Conservation (phyloP, 352 stramenopile species). For the Nothophytophthora sp. region DNA sequence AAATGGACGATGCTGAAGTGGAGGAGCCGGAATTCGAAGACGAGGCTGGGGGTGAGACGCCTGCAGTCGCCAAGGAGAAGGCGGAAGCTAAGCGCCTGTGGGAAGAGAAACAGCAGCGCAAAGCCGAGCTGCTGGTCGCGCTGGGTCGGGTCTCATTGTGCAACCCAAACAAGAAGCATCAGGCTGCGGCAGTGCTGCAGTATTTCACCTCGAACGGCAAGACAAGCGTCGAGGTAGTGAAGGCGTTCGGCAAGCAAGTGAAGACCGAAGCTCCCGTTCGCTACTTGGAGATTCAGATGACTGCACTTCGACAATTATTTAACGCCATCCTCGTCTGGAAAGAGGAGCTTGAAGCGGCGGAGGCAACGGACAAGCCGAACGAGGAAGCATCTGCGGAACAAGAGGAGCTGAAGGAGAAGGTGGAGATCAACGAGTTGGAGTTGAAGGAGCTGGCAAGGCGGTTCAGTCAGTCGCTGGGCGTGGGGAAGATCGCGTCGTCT, state of each 20-base stretch:
- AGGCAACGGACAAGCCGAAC: slow-evolving; percentile 11
- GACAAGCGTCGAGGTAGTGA: slow-evolving; percentile 66
- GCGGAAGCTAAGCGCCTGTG: slow-evolving; percentile 19
- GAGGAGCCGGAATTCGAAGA: slow-evolving; percentile 42
- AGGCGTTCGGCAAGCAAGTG: slow-evolving; percentile 79
- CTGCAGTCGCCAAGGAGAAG: slow-evolving; percentile 19
- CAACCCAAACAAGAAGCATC: slow-evolving; percentile 83
- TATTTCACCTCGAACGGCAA: slow-evolving; percentile 61
- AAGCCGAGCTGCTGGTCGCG: slow-evolving; percentile 69
- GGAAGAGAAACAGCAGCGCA: slow-evolving; percentile 39
- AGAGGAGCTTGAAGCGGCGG: slow-evolving; percentile 42
- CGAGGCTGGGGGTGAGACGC: slow-evolving; percentile 13
- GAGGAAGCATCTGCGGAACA: slow-evolving; percentile 36
- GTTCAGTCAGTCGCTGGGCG: slow-evolving; percentile 79
- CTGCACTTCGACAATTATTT: slow-evolving; percentile 71
- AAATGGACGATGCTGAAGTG: slow-evolving; percentile 62
- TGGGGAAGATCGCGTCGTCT: slow-evolving; percentile 67
- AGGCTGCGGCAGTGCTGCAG: slow-evolving; percentile 71
- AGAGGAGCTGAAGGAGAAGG: slow-evolving; percentile 60
- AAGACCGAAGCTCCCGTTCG: slow-evolving; percentile 75
- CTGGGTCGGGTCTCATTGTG: slow-evolving; percentile 73
- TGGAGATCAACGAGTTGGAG: slow-evolving; percentile 48
- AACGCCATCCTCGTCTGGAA: slow-evolving; percentile 62
- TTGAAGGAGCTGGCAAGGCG: slow-evolving; percentile 78
- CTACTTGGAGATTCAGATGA: slow-evolving; percentile 91